phyloP scores from a whole-genome alignment of 2,329 filamentous ascomycete species.

The Colletotrichum noveboracense region DNA sequence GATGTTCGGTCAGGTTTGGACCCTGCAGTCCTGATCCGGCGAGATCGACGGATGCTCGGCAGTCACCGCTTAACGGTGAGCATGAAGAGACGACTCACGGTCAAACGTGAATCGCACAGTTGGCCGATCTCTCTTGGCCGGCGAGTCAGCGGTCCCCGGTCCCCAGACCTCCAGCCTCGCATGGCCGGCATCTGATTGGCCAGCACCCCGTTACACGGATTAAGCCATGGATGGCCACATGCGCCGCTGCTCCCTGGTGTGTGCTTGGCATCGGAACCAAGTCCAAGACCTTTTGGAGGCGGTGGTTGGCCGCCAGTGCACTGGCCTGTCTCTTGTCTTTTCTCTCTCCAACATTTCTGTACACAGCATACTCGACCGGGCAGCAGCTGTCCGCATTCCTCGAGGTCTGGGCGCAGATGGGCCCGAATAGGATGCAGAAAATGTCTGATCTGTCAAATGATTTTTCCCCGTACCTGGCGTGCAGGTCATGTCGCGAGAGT shows the following conservation, averaged over 20 bases:
- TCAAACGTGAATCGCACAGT: slow-evolving; percentile 17
- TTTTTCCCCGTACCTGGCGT: not conserved
- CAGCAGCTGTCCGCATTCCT: not conserved
- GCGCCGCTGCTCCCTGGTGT: slow-evolving; percentile 8
- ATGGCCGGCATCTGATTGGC: slow-evolving; percentile 4
- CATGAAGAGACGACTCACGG: slow-evolving; percentile 5
- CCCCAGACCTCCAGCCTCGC: slow-evolving; percentile 16
- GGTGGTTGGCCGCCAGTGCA: not conserved
- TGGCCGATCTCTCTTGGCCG: slow-evolving; percentile 9
- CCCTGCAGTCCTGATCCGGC: not conserved
- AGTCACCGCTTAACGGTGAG: slow-evolving; percentile 8
- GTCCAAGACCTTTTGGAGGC: not conserved
- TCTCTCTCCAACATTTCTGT: not conserved
- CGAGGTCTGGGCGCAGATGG: not conserved
- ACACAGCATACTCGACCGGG: not conserved
- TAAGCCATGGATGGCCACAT: slow-evolving; percentile 14
- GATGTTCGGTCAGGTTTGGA: not conserved
- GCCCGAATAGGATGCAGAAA: not conserved
- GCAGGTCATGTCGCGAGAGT: slow-evolving; percentile 15
- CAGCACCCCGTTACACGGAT: not conserved
- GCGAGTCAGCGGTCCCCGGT: slow-evolving; percentile 19
- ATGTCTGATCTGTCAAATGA: not conserved
- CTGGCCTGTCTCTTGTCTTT: not conserved
- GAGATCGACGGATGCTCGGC: slow-evolving; percentile 14
- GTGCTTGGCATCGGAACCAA: not conserved